Percentiles rank a stretch among this genome's conserved stretches.
phyloP scores from a whole-genome alignment of 805 yeast species.

The Teunomyces pallodes region DNA sequence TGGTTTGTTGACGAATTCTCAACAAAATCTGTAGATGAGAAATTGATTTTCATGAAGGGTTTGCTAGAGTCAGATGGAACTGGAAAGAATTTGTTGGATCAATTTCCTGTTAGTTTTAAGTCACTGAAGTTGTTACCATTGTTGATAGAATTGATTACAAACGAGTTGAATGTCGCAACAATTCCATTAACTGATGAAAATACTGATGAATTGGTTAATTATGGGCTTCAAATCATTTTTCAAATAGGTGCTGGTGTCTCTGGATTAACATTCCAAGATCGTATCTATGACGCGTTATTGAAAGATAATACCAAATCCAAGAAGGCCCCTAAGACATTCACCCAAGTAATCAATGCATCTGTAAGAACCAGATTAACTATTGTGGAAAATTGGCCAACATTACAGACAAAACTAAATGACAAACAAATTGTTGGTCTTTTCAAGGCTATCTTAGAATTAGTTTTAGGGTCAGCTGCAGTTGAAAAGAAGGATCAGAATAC shows the following conservation, averaged over 20 bases:
- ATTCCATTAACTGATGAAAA: conserved; percentile 16
- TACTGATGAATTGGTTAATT: conserved; percentile 43
- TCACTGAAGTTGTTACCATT: conserved; percentile 74
- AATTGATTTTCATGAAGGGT: conserved; percentile 64
- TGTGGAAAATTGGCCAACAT: conserved; percentile 44
- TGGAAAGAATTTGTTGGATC: conserved; percentile 22
- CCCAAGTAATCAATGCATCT: conserved; percentile 30
- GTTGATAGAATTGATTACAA: conserved; percentile 50
- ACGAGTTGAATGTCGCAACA: conserved; percentile 28
- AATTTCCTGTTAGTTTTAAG: conserved; percentile 46
- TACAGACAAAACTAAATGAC: conserved; percentile 50
- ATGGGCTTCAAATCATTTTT: conserved; percentile 54
- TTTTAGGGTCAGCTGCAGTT: conserved; percentile 23
- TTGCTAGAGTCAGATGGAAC: conserved; percentile 37
- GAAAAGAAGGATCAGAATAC: conserved; percentile 28
- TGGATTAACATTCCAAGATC: conserved; percentile 73
- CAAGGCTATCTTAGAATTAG: conserved; percentile 42
- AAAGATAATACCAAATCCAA: conserved; percentile 22
- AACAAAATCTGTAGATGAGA: conserved; percentile 68
- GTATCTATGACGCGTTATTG: conserved; percentile 49
- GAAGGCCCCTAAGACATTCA: conserved; percentile 18
- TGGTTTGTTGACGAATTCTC: conserved; percentile 80
- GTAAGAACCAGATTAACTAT: conserved; percentile 30
- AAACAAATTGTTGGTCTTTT: conserved; percentile 50
- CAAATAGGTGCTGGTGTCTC: conserved; percentile 66